Evolutionary conservation across 306 rosid species (phyloP), one percentile per base, ranked within the genome.

Genomic region (Cucurbita pepo): DNA sequence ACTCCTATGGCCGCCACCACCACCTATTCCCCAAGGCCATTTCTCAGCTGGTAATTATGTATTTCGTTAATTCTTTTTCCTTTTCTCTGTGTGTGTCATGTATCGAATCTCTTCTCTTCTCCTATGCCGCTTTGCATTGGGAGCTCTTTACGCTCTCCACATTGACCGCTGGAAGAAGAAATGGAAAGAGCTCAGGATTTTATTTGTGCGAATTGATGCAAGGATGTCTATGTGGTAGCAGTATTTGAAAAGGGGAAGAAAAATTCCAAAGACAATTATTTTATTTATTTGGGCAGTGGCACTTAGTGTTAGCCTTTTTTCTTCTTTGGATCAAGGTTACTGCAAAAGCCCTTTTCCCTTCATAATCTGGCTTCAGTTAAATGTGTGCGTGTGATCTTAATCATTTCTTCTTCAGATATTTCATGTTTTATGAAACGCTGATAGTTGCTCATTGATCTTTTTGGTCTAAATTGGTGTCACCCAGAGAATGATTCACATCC

Each of bases 1-100:
- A 79, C 58, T 81, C 90, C 58, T 76, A 84, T 80, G 89, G 91
- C 19, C 92, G 80, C 79, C 95, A 94, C 75, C 96, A 94, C 78
- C 96, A 86, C n/a, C 84, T 94, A 59, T 94, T 94, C 78, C 97
- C 99, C 50, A 94, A 94, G 87, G 89, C 95, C 53, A 83, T 94
- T 36, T 83, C 99, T 80, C 97, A 94, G 77, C 84, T 94, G 96
- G 96, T 93, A 75, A 70, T 52, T 63, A 22, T 19, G 18, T 19
- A 11, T 41, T 44, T 60, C 47, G 4, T 37, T 36, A 6, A 14
- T 37, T 60, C 13, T 1, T 51, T 71, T 57, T 11, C 7, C 69
- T 7, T 38, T 40, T 9, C 6, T 47, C 19, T 58, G 16, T 34
- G 64, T 58, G 22, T 48, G 25, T 8, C 11, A 6, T 9, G 53